Evolutionary conservation across 306 rosid genomes (phyloP).

Genomic region (Ziziphus jujuba): DNA sequence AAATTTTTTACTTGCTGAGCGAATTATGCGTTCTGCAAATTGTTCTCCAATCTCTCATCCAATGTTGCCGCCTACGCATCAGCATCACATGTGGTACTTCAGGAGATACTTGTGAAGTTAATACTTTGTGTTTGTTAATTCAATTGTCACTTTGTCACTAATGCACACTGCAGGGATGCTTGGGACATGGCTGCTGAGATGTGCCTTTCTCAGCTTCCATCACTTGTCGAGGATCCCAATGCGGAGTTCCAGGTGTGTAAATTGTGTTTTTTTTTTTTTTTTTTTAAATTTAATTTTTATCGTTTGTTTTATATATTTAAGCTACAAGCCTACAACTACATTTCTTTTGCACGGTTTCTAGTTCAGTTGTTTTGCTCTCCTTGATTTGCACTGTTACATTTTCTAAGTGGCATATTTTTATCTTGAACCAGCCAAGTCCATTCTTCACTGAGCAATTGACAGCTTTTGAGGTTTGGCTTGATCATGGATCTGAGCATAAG

Average conservation of each 20-base stretch:
- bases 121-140: constrained; percentile 14
- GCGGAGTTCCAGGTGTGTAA: constrained; percentile 76
- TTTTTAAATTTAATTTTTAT: too few species aligned
- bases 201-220: constrained; percentile 97
- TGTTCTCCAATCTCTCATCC: constrained; percentile 96
- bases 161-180: constrained; percentile 80
- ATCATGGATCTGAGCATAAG: constrained; percentile 96
- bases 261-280: background rate
- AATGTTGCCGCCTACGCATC: constrained; percentile 89
- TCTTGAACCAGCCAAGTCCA: constrained; percentile 75
- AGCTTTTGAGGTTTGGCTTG: constrained; percentile 99
- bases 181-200: constrained; percentile 99
- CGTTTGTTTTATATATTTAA: background rate
- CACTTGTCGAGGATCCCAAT: constrained; percentile 76
- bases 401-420: background rate
- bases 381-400: background rate
- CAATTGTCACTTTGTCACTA: constrained; percentile 19
- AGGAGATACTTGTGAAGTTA: constrained; percentile 28
- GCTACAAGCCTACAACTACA: background rate
- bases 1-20: constrained; percentile 93
- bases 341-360: background rate
- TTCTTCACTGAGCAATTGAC: constrained; percentile 95
- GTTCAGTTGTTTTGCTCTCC: background rate
- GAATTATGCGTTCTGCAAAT: constrained; percentile 98
- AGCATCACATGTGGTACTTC: constrained; percentile 97